Conservation (phyloP, 176 grass and related monocot genomes). For the Oryza glumipatula region DNA sequence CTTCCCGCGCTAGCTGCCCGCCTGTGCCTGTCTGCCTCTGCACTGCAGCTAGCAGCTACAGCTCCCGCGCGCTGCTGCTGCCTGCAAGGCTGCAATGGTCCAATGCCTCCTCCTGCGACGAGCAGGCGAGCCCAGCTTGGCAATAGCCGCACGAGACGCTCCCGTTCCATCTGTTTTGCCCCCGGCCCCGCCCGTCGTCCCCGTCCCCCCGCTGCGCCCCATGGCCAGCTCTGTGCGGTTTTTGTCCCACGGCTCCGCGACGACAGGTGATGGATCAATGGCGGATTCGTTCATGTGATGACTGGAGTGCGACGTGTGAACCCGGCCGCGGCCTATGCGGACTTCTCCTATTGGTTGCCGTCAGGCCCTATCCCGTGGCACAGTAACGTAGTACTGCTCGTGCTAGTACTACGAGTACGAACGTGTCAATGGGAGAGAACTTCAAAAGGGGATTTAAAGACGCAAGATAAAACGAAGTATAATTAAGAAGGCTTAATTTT, state of each 20-base stretch:
- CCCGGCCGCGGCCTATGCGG: neutral
- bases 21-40: neutral
- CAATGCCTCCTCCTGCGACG: neutral
- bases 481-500: too few species aligned
- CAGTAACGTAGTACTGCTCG: neutral
- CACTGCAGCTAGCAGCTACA: neutral
- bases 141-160: conserved; percentile 8
- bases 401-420: too few species aligned
- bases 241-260: neutral
- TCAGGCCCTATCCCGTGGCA: neutral
- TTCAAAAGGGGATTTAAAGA: too few species aligned
- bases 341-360: neutral
- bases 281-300: neutral
- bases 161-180: conserved; percentile 54
- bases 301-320: neutral
- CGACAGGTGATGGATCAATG: neutral
- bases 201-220: neutral
- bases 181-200: neutral
- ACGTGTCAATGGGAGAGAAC: too few species aligned
- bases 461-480: too few species aligned
- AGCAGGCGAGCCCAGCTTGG: conserved; percentile 6
- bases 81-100: conserved; percentile 8
- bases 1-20: neutral
- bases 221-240: neutral
- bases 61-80: neutral